Evolutionary conservation across 2,329 filamentous ascomycete species (phyloP).

Genomic region (Shiraia sp.): DNA sequence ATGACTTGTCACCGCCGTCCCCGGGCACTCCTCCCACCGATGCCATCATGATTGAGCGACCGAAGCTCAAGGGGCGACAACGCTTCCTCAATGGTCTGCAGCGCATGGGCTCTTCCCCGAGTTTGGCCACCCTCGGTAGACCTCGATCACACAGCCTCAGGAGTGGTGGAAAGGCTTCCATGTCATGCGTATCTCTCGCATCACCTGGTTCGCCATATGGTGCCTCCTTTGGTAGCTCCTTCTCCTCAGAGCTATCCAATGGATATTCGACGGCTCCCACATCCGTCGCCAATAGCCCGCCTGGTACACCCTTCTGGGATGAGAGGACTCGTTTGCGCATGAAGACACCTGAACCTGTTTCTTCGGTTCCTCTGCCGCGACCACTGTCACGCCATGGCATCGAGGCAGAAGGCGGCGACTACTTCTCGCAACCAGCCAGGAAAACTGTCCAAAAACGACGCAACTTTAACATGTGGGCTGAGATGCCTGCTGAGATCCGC

Average conservation of each 20-base stretch:
- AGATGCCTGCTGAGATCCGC: slow-evolving; percentile 81
- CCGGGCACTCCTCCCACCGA: slow-evolving; percentile 26
- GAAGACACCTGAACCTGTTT: slow-evolving; percentile 57
- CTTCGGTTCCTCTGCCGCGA: slow-evolving; percentile 66
- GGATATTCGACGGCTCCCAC: slow-evolving; percentile 61
- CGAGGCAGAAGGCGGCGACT: slow-evolving; percentile 49
- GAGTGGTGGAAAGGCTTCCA: slow-evolving; percentile 63
- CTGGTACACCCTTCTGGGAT: slow-evolving; percentile 55
- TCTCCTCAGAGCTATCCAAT: slow-evolving; percentile 60
- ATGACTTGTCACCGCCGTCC: slow-evolving; percentile 17
- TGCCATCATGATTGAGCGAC: slow-evolving; percentile 37
- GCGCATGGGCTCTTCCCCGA: slow-evolving; percentile 80
- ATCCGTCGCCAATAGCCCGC: slow-evolving; percentile 54
- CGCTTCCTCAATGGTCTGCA: slow-evolving; percentile 74
- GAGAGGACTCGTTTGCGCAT: slow-evolving; percentile 59
- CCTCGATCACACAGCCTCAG: slow-evolving; percentile 70
- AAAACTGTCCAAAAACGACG: slow-evolving; percentile 42
- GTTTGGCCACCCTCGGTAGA: slow-evolving; percentile 66
- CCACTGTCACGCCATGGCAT: slow-evolving; percentile 50
- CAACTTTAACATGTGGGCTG: slow-evolving; percentile 73
- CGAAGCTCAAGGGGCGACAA: slow-evolving; percentile 69
- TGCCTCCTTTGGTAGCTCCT: slow-evolving; percentile 59
- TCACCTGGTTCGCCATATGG: slow-evolving; percentile 55
- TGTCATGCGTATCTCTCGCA: slow-evolving; percentile 67
- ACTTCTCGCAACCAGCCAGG: slow-evolving; percentile 50